phyloP scores from a whole-genome alignment of 2,329 filamentous ascomycete species.

The Scytalidium sp. region DNA sequence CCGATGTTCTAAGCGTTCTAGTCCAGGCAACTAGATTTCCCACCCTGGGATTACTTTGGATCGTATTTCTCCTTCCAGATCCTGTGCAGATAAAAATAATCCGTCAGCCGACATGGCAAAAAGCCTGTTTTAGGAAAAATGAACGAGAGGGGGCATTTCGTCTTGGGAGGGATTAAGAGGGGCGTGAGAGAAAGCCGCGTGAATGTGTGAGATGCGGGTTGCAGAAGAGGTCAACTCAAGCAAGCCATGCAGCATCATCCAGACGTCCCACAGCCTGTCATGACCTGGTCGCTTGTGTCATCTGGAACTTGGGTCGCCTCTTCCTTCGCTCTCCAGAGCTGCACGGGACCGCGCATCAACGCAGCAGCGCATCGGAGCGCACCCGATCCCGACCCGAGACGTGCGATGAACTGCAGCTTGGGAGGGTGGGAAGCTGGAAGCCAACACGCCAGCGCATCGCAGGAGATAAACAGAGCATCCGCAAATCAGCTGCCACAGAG shows the following conservation, averaged over 20 bases:
- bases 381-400: not conserved
- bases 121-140: not conserved
- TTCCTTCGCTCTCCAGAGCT: no score
- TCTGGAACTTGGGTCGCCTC: constrained; percentile 31
- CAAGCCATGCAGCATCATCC: not conserved
- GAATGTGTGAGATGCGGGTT: not conserved
- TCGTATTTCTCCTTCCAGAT: constrained; percentile 98
- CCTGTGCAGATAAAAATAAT: constrained; percentile 37
- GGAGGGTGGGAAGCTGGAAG: not conserved
- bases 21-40: not conserved
- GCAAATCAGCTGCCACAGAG: no score
- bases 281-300: constrained; percentile 20
- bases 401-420: not conserved
- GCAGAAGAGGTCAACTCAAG: not conserved
- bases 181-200: no score
- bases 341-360: constrained; percentile 12
- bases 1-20: not conserved
- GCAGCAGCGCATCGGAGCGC: constrained; percentile 12
- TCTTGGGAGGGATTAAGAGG: not conserved
- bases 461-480: not conserved
- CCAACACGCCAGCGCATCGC: not conserved
- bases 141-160: constrained; percentile 1
- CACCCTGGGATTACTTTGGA: constrained; percentile 3
- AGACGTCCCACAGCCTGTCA: constrained; percentile 20
- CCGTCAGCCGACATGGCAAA: constrained; percentile 2